Evolutionary conservation across 2,329 filamentous ascomycete genomes (phyloP).

Genomic region (Venturia effusa): DNA sequence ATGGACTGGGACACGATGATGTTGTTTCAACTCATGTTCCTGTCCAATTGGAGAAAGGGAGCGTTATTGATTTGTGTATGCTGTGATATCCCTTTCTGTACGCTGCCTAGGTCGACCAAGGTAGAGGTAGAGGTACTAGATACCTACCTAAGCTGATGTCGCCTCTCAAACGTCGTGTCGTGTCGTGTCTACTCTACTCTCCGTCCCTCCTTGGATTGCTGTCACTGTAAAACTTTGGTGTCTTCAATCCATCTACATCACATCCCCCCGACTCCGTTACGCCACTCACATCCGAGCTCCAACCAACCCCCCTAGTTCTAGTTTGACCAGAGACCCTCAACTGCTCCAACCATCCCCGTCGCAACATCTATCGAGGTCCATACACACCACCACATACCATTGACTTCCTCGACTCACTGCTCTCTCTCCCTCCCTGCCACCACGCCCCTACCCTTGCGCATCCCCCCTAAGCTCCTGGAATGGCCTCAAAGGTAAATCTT

Average conservation of each 20-base stretch:
- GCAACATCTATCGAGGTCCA: neutral
- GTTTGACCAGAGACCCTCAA: neutral
- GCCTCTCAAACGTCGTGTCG: too few relatives aligned
- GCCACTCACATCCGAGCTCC: neutral
- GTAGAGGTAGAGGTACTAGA: too few relatives aligned
- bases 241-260: neutral
- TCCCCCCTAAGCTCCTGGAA: neutral
- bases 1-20: too few relatives aligned
- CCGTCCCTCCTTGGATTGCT: too few relatives aligned
- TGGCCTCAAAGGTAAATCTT: conserved; percentile 1
- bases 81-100: too few relatives aligned
- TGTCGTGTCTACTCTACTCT: too few relatives aligned
- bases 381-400: neutral
- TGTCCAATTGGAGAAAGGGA: neutral
- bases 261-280: neutral
- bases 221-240: too few relatives aligned
- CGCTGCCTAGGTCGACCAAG: too few relatives aligned
- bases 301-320: too few relatives aligned
- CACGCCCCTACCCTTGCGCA: neutral
- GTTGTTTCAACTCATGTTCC: too few relatives aligned
- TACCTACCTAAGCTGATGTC: too few relatives aligned
- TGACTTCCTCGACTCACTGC: neutral
- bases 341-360: neutral
- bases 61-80: neutral
- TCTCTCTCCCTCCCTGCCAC: neutral